A percentile compares a stretch with the other conserved stretches of the same genome.
These are phyloP conservation scores for Geosmithia flava DNA, from an alignment of 2,329 filamentous ascomycete genomes.

Conservation along the genomic window DNA sequence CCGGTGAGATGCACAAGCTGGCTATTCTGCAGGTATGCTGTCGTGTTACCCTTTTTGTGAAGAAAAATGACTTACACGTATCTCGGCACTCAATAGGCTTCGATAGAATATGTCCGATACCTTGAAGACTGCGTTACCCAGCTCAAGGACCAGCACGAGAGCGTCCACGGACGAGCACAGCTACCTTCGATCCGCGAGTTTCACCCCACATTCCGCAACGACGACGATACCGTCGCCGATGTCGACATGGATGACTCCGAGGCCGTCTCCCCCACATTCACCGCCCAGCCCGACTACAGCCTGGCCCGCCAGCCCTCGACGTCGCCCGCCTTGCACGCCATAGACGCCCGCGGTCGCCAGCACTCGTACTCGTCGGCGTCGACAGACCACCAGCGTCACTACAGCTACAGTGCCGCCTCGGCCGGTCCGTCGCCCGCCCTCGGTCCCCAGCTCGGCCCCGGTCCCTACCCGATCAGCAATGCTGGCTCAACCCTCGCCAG, in stretches of 20 bases:
- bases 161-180: conserved; percentile 14
- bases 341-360: conserved; percentile 31
- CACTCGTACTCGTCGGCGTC: conserved; percentile 42
- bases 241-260: conserved; percentile 51
- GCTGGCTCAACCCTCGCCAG: conserved; percentile 43
- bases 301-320: conserved; percentile 31
- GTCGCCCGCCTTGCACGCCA: conserved; percentile 37
- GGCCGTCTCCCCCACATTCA: conserved; percentile 33
- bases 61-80: not conserved
- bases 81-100: conserved; percentile 46
- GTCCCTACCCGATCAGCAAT: conserved; percentile 24
- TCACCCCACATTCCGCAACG: conserved; percentile 21
- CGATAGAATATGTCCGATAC: conserved; percentile 92
- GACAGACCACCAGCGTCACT: conserved; percentile 36
- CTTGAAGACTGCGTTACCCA: conserved; percentile 78
- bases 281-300: conserved; percentile 13
- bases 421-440: conserved; percentile 44
- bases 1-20: conserved; percentile 97
- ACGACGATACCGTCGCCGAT: conserved; percentile 27
- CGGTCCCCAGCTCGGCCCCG: conserved; percentile 26
- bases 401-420: conserved; percentile 31
- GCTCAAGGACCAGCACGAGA: conserved; percentile 50
- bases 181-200: conserved; percentile 25
- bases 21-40: conserved; percentile 74
- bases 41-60: not conserved